Base-by-base conservation (phyloP, 2,329 filamentous ascomycete species). In the Clonostachys sp. region DNA sequence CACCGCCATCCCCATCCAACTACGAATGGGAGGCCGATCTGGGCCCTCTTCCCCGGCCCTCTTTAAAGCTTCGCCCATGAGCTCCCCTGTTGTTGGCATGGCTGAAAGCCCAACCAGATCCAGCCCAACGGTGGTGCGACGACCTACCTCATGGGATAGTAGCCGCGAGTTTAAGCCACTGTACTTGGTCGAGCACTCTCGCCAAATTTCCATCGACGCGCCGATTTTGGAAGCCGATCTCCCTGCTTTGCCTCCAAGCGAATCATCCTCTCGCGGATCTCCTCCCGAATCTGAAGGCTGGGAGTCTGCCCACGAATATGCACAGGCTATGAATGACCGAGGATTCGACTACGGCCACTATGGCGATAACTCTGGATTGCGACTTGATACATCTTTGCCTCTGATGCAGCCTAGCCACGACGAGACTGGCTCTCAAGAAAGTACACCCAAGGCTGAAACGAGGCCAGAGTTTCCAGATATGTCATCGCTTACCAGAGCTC, bases 131-230 rank as follows among this genome's bases (percentile, higher is more conserved):
- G 20, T 35, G 10, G 44, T 63, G 13, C 73, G 68, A 54, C 63
- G 66, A 44, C 80, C 80, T 12, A 81, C 70, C 12, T 84, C 80
- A 1, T 84, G 81, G 81, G 81, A 83, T 41, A 80, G 68, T 53
- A 77, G 75, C 16, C 79, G 79, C 47, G 89, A 94, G 60, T 85
- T 91, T 57, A 84, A 87, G 55, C 91, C 91, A 0, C 70, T 96
- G 9, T 92, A 88, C 65, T 82, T 96, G 18, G 81, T 95, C 7
- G 88, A 95, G 63, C 83, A 71, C 53, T 71, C 70, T 5, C 69
- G 73, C 9, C 67, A 71, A 40, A 64, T 64, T 41, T 58, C 65
- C 6, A 55, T 57, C 5, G 61, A 64, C 30, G 55, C 60, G 18
- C 53, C 63, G 24, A 60, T 73, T 2, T 50, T 48, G n/a, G 46